Percentiles rank a stretch among this genome's conserved stretches.
These are phyloP conservation scores for Penicillium malachiteum DNA, from an alignment of 495 filamentous ascomycete species.

Conservation along the genomic window DNA sequence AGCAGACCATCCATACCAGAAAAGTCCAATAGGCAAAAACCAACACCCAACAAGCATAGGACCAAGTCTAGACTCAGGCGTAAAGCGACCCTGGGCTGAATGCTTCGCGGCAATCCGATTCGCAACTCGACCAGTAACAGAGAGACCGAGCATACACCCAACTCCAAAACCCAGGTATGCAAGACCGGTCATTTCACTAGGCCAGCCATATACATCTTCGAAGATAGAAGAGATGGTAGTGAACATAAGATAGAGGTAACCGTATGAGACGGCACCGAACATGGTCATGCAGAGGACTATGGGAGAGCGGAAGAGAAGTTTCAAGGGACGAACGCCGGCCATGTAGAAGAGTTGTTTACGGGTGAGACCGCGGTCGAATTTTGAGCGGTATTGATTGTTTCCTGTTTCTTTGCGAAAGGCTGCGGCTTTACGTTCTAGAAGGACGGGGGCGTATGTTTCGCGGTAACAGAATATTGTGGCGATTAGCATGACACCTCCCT, in stretches of 20 bases:
- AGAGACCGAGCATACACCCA: conserved; percentile 46
- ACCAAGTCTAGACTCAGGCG: conserved; percentile 37
- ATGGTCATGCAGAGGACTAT: conserved; percentile 57
- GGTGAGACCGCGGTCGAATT: conserved; percentile 26
- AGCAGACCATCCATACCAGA: conserved; percentile 73
- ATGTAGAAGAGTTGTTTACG: conserved; percentile 32
- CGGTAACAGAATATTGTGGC: conserved; percentile 45
- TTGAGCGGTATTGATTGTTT: conserved; percentile 39
- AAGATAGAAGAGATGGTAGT: conserved; percentile 60
- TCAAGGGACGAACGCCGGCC: conserved; percentile 46
- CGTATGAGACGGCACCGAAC: conserved; percentile 57
- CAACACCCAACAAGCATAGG: conserved; percentile 57
- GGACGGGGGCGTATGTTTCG: conserved; percentile 67
- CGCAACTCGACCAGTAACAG: conserved; percentile 31
- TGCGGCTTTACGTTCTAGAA: conserved; percentile 60
- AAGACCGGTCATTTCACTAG: conserved; percentile 55
- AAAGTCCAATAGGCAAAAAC: conserved; percentile 59
- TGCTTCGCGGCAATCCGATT: conserved; percentile 30
- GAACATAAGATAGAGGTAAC: conserved; percentile 63
- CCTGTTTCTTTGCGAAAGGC: conserved; percentile 59
- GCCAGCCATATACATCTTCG: conserved; percentile 53
- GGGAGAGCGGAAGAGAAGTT: conserved; percentile 53
- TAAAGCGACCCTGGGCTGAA: conserved; percentile 16
- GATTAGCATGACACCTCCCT: conserved; percentile 42
- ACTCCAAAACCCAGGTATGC: conserved; percentile 54